Evolutionary conservation across 352 stramenopile genomes (phyloP).

Genomic region (Globisporangium polare): DNA sequence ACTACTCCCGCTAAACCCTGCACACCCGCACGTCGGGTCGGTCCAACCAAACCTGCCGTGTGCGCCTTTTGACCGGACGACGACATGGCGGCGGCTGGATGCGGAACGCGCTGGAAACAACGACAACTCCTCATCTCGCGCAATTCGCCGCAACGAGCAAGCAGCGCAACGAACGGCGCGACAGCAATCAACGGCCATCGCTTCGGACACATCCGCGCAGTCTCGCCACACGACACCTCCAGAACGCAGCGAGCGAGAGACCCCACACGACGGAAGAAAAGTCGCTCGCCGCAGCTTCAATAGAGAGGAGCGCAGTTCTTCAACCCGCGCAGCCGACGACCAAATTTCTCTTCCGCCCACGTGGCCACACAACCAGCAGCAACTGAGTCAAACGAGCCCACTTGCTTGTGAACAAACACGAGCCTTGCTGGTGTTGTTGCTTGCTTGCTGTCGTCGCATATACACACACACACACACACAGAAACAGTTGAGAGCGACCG

Average conservation of each 20-base stretch:
- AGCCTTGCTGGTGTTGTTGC: neutral
- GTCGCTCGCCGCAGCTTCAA: neutral
- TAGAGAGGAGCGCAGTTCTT: neutral
- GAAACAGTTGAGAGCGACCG: constrained; percentile 13
- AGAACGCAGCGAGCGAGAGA: neutral
- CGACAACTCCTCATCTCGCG: neutral
- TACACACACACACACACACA: constrained; percentile 13
- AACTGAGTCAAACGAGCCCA: neutral
- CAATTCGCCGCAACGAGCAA: neutral
- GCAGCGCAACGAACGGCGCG: neutral
- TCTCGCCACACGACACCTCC: too few relatives aligned
- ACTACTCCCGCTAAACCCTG: too few relatives aligned
- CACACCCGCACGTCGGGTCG: neutral
- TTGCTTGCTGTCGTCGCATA: neutral
- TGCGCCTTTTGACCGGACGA: neutral
- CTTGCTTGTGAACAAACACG: neutral
- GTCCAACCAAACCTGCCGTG: neutral
- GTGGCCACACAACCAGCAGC: neutral
- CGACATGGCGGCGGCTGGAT: neutral
- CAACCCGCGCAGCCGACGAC: neutral
- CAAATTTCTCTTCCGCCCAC: constrained; percentile 1
- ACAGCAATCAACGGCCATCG: neutral
- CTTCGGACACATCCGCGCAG: neutral
- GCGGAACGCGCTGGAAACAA: neutral
- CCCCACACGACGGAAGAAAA: neutral